Conservation (phyloP, 305 asterid genomes). For the Fraxinus sp. region DNA sequence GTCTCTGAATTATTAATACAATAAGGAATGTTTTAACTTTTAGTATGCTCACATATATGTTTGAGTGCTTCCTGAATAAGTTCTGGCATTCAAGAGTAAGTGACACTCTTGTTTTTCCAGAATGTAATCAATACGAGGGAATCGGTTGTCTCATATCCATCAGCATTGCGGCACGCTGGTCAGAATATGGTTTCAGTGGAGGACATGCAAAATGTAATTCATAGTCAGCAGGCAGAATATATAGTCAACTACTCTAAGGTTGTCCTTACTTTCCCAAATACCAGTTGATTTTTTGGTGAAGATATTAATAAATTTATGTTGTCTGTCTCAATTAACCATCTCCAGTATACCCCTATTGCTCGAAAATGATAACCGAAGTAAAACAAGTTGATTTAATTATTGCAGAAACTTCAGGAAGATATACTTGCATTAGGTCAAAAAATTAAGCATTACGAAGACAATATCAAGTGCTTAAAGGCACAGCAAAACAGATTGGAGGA, state of each 20-base stretch:
- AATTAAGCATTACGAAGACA: slow-evolving; percentile 66
- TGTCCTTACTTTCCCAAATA: neutral
- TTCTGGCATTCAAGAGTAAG: slow-evolving; percentile 7
- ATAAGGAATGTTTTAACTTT: neutral
- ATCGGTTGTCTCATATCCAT: slow-evolving; percentile 20
- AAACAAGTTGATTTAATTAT: slow-evolving; percentile 18
- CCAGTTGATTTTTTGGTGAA: slow-evolving; percentile 7
- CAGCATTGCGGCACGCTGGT: slow-evolving; percentile 20
- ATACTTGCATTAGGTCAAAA: slow-evolving; percentile 49
- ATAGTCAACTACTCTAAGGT: slow-evolving; percentile 45
- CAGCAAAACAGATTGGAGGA: slow-evolving; percentile 49
- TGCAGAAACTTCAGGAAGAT: slow-evolving; percentile 69
- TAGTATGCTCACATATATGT: neutral
- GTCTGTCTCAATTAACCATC: neutral
- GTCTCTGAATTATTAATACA: neutral
- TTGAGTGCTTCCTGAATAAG: slow-evolving; percentile 1
- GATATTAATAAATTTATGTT: neutral
- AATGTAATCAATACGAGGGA: slow-evolving; percentile 26
- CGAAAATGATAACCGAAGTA: slow-evolving; percentile 13
- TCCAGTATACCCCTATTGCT: neutral
- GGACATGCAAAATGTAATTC: slow-evolving; percentile 33
- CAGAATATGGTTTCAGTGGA: slow-evolving; percentile 26
- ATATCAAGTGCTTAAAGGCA: slow-evolving; percentile 42
- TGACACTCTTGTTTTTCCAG: slow-evolving; percentile 28
- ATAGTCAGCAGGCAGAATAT: slow-evolving; percentile 24